Conservation (phyloP, 129 eudicot genomes). For the Tagetes patula region DNA sequence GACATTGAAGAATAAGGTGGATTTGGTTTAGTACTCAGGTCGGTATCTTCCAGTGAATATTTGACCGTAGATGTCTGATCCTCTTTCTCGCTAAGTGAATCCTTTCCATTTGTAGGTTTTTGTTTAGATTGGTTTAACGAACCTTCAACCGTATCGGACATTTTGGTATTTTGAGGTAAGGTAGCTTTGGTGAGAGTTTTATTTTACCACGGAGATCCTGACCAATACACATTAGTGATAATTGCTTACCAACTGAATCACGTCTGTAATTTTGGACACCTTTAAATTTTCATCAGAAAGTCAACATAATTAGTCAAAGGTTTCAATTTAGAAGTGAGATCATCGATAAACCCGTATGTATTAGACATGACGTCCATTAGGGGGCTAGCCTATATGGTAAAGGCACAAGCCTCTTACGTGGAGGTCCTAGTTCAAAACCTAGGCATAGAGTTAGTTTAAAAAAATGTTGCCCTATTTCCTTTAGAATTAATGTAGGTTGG, state of each 20-base stretch:
- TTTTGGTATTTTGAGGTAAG: slow-evolving; percentile 41
- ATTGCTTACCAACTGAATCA: slow-evolving; percentile 79
- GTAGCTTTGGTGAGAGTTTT: slow-evolving; percentile 83
- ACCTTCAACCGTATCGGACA: slow-evolving; percentile 19
- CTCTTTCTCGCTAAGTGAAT: slow-evolving; percentile 34
- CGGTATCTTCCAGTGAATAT: slow-evolving; percentile 25
- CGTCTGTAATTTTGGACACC: slow-evolving; percentile 81
- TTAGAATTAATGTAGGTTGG: not conserved
- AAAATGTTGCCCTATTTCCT: no score
- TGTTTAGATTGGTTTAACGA: slow-evolving; percentile 30
- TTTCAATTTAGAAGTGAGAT: not conserved
- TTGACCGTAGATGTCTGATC: slow-evolving; percentile 10
- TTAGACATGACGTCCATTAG: no score
- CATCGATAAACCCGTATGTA: not conserved
- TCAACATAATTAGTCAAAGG: not conserved
- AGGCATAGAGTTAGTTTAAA: no score
- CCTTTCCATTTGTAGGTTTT: slow-evolving; percentile 31
- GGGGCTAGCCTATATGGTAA: no score
- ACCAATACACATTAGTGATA: slow-evolving; percentile 81
- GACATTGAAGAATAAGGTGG: slow-evolving; percentile 42
- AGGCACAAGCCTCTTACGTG: no score
- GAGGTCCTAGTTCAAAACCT: not conserved
- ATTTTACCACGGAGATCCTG: slow-evolving; percentile 91
- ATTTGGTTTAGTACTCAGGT: slow-evolving; percentile 17
- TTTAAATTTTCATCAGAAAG: slow-evolving; percentile 24